These are phyloP conservation scores for Komagataella mondaviorum DNA, from an alignment of 805 yeast genomes.

Conservation along the genomic window DNA sequence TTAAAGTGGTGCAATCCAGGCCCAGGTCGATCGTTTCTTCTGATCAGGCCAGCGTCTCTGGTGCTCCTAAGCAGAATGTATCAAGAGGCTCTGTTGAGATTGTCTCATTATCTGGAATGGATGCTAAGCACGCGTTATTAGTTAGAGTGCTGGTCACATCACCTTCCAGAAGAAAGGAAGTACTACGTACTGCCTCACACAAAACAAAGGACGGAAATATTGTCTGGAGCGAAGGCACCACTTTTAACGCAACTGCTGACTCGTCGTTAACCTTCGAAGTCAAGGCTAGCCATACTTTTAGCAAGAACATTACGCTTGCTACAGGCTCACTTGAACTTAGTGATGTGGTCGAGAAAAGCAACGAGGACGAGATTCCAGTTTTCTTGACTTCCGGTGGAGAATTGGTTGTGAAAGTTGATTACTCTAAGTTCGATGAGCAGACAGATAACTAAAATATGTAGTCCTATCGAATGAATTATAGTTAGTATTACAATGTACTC, in stretches of 20 bases:
- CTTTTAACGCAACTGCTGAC: conserved; percentile 54
- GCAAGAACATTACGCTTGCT: conserved; percentile 56
- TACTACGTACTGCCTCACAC: conserved; percentile 49
- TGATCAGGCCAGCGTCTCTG: not conserved
- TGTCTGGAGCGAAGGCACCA: conserved; percentile 49
- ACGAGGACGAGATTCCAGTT: conserved; percentile 18
- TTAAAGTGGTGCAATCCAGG: conserved; percentile 7
- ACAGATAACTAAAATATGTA: not conserved
- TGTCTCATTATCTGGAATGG: conserved; percentile 18
- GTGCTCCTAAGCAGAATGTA: conserved; percentile 4
- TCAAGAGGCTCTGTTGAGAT: conserved; percentile 38
- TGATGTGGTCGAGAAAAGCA: conserved; percentile 32
- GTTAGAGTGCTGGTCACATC: conserved; percentile 37
- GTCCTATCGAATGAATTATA: not conserved
- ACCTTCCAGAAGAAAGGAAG: conserved; percentile 30
- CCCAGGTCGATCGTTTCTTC: not conserved
- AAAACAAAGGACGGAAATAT: conserved; percentile 34
- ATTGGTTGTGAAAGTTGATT: not conserved
- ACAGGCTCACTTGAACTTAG: conserved; percentile 36
- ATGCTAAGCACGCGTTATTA: conserved; percentile 19
- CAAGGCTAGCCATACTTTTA: conserved; percentile 57
- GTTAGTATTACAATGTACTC: too few relatives aligned
- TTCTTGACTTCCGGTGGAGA: conserved; percentile 17
- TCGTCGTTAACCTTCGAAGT: conserved; percentile 48
- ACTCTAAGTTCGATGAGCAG: not conserved